A percentile compares a stretch with the other conserved stretches of the same genome.
These are phyloP conservation scores for Sherardia arvensis DNA, from an alignment of 257 asterid species.

Conservation along the genomic window DNA sequence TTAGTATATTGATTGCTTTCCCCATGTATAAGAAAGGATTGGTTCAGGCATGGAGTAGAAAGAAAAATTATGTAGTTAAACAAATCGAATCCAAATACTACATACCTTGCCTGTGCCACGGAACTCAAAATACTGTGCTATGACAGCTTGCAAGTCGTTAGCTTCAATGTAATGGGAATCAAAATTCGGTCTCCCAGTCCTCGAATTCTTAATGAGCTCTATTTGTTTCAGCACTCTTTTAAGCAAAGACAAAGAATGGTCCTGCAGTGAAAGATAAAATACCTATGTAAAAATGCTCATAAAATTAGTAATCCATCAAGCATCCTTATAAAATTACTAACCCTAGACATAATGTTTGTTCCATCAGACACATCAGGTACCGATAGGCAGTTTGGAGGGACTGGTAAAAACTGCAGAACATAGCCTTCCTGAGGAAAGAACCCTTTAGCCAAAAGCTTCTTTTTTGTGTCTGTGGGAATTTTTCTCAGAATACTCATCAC, in stretches of 20 bases:
- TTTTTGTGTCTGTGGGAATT: slow-evolving; percentile 57
- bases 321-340: slow-evolving; percentile 21
- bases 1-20: background rate
- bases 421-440: slow-evolving; percentile 88
- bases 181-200: slow-evolving; percentile 85
- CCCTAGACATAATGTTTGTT: slow-evolving; percentile 76
- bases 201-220: slow-evolving; percentile 76
- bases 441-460: slow-evolving; percentile 56
- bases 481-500: slow-evolving; percentile 51
- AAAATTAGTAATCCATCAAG: background rate
- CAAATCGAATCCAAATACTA: background rate
- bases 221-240: slow-evolving; percentile 77
- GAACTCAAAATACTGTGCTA: slow-evolving; percentile 69
- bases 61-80: background rate
- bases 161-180: slow-evolving; percentile 86
- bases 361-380: slow-evolving; percentile 98
- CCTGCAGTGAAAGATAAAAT: slow-evolving; percentile 41
- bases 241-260: slow-evolving; percentile 74
- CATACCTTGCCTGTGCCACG: slow-evolving; percentile 95
- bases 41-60: background rate
- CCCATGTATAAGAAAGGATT: background rate
- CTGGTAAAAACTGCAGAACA: slow-evolving; percentile 67
- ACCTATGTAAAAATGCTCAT: slow-evolving; percentile 21
- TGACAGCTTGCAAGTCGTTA: slow-evolving; percentile 76
- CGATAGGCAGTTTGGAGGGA: slow-evolving; percentile 96